Evolutionary conservation across 2,329 filamentous ascomycete species (phyloP).

Genomic region (Colletotrichum filicis): DNA sequence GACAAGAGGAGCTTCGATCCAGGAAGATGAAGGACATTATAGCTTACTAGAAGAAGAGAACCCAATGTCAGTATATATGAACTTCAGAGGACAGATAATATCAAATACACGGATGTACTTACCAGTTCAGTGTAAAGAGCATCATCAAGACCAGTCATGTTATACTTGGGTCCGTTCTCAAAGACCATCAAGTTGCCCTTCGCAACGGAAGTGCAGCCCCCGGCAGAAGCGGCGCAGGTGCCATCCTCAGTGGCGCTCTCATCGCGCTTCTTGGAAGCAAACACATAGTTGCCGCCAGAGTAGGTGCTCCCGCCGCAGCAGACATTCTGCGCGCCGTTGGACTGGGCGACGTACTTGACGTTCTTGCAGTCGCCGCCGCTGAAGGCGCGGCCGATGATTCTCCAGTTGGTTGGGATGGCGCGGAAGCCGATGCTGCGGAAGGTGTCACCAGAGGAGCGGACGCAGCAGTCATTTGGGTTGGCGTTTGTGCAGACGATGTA

Average conservation of each 20-base stretch:
- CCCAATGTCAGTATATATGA: background rate
- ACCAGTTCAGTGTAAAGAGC: background rate
- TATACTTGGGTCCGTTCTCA: background rate
- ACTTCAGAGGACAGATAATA: fast-evolving
- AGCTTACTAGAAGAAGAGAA: background rate
- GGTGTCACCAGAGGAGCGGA: background rate
- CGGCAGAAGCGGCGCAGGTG: background rate
- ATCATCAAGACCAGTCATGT: background rate
- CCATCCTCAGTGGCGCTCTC: no score
- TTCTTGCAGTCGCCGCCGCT: background rate
- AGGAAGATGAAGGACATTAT: background rate
- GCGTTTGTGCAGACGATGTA: background rate
- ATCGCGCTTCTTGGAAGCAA: background rate
- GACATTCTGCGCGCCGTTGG: background rate
- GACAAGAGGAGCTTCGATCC: background rate
- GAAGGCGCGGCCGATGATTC: background rate
- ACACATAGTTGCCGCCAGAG: background rate
- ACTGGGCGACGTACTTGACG: background rate
- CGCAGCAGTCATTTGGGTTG: background rate
- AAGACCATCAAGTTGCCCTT: background rate
- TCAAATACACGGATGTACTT: background rate
- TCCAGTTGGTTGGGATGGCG: background rate
- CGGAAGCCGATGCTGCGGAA: background rate
- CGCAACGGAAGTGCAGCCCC: background rate
- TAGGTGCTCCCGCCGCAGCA: background rate